These are phyloP conservation scores for Glebionis coronaria DNA, from an alignment of 129 eudicot genomes.

Conservation along the genomic window DNA sequence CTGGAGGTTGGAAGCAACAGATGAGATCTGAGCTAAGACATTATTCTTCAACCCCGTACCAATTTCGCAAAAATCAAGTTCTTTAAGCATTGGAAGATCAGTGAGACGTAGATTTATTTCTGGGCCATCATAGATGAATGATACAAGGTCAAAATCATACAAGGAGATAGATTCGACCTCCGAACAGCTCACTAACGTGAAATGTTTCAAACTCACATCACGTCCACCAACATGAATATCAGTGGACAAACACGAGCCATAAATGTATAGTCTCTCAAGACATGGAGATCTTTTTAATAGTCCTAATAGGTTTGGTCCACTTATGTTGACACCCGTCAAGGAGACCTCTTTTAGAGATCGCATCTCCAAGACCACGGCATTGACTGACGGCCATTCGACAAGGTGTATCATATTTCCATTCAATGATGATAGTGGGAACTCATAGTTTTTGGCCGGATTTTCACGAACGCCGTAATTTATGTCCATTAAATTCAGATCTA, in stretches of 20 bases:
- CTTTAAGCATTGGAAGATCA: slow-evolving; percentile 40
- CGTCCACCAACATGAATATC: slow-evolving; percentile 24
- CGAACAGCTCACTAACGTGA: slow-evolving; percentile 28
- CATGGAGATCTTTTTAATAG: slow-evolving; percentile 23
- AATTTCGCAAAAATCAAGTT: slow-evolving; percentile 25
- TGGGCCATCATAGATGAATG: slow-evolving; percentile 34
- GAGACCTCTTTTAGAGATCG: slow-evolving; percentile 20
- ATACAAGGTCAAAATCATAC: slow-evolving; percentile 25
- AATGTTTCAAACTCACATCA: slow-evolving; percentile 28
- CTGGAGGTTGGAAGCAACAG: too few relatives aligned
- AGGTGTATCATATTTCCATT: background rate
- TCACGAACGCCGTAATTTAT: background rate
- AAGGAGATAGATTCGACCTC: slow-evolving; percentile 26
- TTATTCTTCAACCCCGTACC: slow-evolving; percentile 30
- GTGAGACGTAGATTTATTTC: slow-evolving; percentile 19
- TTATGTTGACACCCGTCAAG: slow-evolving; percentile 33
- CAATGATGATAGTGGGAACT: background rate
- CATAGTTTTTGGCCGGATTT: background rate
- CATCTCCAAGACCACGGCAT: background rate
- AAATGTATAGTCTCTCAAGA: slow-evolving; percentile 26
- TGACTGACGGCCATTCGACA: background rate
- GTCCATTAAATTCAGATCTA: background rate
- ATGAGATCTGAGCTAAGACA: background rate
- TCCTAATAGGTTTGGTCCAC: slow-evolving; percentile 17
- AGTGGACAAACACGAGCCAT: slow-evolving; percentile 18